Evolutionary conservation across 176 grass and related monocot species (phyloP), one percentile per base, ranked within the genome.

Genomic region (Musa troglodytarum): DNA sequence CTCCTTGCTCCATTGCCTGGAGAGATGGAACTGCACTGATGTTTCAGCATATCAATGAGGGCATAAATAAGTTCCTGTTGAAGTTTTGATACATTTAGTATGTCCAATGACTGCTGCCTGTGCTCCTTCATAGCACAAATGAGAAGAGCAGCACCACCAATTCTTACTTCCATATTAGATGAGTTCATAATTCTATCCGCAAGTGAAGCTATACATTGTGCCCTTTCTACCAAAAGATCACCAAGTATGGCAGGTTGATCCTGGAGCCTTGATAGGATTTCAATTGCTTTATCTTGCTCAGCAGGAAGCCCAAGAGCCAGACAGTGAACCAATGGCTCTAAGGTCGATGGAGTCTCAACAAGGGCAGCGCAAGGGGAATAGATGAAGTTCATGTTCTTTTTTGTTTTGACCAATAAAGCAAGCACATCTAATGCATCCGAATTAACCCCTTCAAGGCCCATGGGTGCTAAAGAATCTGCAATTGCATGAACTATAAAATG

Each of bases 201-300:
- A 87, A 97, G 90, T 78, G 90, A 90, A 81, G 16, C 71, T 75
- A 97, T 79, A 77, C 83, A 97, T 52, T 82, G 83, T 87, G 78
- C 68, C 78, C 72, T 86, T 89, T 81, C 79, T 75, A 69, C 89
- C 78, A 97, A 87, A 78, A 79, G 82, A 74, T 97, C 90, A 87
- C 85, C 90, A 80, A 97, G 77, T 76, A 89, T 12, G 75, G 49
- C 79, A 85, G 83, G 82, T 69, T 87, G 81, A 62, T 90, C 82
- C 72, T 88, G 85, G 79, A 97, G 80, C 73, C 77, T 93, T 81
- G 90, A 83, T 26, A 97, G 88, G 65, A 97, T 97, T 83, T 87
- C 90, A 88, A 97, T 93, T 56, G 80, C 79, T 64, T 97, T 91
- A 70, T 91, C 94, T 87, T 93, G 89, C 74, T 84, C 79, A 12